phyloP scores from a whole-genome alignment of 2,329 filamentous ascomycete species.

The Aspergillus sp. region DNA sequence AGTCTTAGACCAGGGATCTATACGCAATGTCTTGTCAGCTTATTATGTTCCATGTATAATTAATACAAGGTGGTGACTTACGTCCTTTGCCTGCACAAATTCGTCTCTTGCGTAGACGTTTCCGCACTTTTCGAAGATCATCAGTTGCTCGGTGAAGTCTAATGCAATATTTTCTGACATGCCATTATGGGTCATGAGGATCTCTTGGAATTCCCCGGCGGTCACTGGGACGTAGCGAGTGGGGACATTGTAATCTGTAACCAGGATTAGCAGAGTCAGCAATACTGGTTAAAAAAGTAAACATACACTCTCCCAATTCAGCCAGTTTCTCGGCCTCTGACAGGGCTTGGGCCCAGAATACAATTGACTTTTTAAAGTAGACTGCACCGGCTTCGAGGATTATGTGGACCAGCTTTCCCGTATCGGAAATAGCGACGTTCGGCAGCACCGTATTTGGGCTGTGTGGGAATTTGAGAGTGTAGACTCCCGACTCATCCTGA shows the following conservation, averaged over 20 bases:
- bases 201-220: conserved; percentile 7
- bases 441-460: background rate
- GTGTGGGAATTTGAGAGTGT: background rate
- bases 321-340: conserved; percentile 14
- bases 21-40: background rate
- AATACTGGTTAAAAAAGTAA: background rate
- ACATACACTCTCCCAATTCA: background rate
- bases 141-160: conserved; percentile 15
- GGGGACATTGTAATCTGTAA: background rate
- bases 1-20: background rate
- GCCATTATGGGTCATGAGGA: conserved; percentile 9
- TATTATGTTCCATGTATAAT: background rate
- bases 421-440: background rate
- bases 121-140: conserved; percentile 15
- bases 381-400: background rate
- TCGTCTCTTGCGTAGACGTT: conserved; percentile 13
- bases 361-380: conserved; percentile 11
- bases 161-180: conserved; percentile 10
- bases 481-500: background rate
- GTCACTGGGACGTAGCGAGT: background rate
- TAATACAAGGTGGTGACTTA: background rate
- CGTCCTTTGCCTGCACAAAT: conserved; percentile 3
- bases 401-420: background rate
- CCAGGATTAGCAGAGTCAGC: background rate
- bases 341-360: conserved; percentile 10